Evolutionary conservation across 2,329 filamentous ascomycete genomes (phyloP).

Genomic region (Leptographium procerum): DNA sequence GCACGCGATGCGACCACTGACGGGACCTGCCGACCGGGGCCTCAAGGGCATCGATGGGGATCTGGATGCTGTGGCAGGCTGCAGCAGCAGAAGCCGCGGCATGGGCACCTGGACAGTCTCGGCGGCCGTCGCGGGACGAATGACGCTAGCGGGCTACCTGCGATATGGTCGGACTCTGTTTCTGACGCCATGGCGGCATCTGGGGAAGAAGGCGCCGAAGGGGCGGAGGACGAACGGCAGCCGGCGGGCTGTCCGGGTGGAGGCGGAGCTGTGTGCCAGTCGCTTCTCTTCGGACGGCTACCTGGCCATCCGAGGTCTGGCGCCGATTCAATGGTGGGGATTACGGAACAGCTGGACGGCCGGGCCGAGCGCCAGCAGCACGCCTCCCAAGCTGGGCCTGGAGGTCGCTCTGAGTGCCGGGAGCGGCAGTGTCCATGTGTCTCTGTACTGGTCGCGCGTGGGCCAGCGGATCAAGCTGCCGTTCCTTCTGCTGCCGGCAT

Average conservation of each 20-base stretch:
- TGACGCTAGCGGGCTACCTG: conserved; percentile 23
- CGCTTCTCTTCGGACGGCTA: conserved; percentile 22
- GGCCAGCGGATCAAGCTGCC: conserved; percentile 33
- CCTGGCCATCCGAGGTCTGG: conserved; percentile 31
- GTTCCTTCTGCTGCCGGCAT: conserved; percentile 25
- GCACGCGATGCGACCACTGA: conserved; percentile 19
- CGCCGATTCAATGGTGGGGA: conserved; percentile 23
- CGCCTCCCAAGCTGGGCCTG: conserved; percentile 30
- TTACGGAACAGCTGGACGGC: conserved; percentile 7
- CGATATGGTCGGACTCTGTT: conserved; percentile 25
- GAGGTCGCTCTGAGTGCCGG: conserved; percentile 28
- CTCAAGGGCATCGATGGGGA: conserved; percentile 27
- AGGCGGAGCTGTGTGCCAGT: conserved; percentile 30
- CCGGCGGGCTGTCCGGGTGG: conserved; percentile 21
- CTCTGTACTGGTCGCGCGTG: conserved; percentile 35
- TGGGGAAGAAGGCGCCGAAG: neutral
- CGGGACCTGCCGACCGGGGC: conserved; percentile 21
- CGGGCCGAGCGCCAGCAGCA: conserved; percentile 1
- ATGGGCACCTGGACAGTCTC: conserved; percentile 30
- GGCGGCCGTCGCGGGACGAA: conserved; percentile 18
- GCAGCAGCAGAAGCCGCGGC: neutral
- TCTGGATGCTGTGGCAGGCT: conserved; percentile 12
- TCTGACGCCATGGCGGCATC: conserved; percentile 12
- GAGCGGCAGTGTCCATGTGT: conserved; percentile 29
- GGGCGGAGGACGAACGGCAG: neutral